phyloP scores from a whole-genome alignment of 2,329 filamentous ascomycete species.

The Colletotrichum falcatum region DNA sequence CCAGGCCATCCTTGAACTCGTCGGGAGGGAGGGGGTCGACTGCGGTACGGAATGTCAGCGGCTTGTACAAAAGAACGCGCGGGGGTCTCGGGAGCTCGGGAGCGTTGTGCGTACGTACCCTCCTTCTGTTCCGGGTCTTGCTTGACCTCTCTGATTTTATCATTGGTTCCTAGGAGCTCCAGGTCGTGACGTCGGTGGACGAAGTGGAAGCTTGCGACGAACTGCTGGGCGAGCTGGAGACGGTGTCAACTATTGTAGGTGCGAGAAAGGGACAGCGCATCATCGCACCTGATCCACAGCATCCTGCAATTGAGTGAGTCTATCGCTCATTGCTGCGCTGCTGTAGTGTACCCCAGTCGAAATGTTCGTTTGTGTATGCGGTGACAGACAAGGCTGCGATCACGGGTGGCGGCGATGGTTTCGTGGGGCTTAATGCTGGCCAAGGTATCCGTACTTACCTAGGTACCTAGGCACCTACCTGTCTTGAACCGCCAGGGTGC shows the following conservation, averaged over 20 bases:
- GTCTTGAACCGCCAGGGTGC: neutral
- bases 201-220: conserved; percentile 75
- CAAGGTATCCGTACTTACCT: neutral
- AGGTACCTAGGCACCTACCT: neutral
- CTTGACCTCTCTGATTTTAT: conserved; percentile 70
- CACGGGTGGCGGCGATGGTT: neutral
- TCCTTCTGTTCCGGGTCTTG: conserved; percentile 64
- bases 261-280: neutral
- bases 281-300: conserved; percentile 79
- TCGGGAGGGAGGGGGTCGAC: conserved; percentile 73
- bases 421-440: conserved; percentile 9
- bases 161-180: conserved; percentile 66
- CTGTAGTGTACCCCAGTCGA: neutral
- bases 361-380: neutral
- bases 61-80: neutral
- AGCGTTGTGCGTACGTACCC: conserved; percentile 54
- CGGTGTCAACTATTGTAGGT: conserved; percentile 10
- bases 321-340: conserved; percentile 71
- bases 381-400: conserved; percentile 16
- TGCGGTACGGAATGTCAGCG: conserved; percentile 46
- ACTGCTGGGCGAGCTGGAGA: conserved; percentile 73
- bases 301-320: conserved; percentile 86
- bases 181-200: conserved; percentile 77
- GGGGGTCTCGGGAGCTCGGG: neutral
- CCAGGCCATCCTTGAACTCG: conserved; percentile 74